Evolutionary conservation across 495 filamentous ascomycete genomes (phyloP), one percentile per base, ranked within the genome.

Genomic region (Neurospora sp.): DNA sequence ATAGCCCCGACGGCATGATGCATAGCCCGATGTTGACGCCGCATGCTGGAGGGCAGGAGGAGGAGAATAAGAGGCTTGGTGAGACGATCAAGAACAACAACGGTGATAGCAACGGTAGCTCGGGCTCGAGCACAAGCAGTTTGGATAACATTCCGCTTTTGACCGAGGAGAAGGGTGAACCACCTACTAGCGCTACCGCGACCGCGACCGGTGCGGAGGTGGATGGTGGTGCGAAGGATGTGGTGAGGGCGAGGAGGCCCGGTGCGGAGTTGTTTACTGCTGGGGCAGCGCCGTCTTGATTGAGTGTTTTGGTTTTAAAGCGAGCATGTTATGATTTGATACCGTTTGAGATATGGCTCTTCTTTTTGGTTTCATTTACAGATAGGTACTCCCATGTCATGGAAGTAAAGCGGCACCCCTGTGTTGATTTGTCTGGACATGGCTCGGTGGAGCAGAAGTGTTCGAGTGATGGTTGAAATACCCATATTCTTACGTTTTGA

Each of bases 61-160:
- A 68, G 17, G 48, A 72, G 0, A 76, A 77, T 9, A 75, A 78
- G 61, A 53, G 70, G 41, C 48, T 81, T 14, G 76, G 65, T 8
- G 72, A 81, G 9, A 73, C 73, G 2, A 37, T 73, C 3, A 70
- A 71, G 7, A 72, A 68, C 0, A 71, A 73, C 31, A 73, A 76
- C 2, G 20, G 10, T 16, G 74, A 76, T 37, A 8, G 40, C 9
- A 14, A 8, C 9, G 72, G 39, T 3, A 75, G 69, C 17, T 35
- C 53, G 22, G 14, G 53, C 2, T 65, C 53, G 53, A 75, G 73
- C 35, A 61, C 70, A 8, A 72, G 77, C 42, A 84, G 85, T 41
- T 76, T 89, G 6, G 87, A 90, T 72, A 79, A 85, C 31, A 89
- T 90, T 71, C 87, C 88, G 1, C 76, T 89, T 61, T 75, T 90